Evolutionary conservation across 306 rosid species (phyloP).

Genomic region (Spatholobus suberectus): DNA sequence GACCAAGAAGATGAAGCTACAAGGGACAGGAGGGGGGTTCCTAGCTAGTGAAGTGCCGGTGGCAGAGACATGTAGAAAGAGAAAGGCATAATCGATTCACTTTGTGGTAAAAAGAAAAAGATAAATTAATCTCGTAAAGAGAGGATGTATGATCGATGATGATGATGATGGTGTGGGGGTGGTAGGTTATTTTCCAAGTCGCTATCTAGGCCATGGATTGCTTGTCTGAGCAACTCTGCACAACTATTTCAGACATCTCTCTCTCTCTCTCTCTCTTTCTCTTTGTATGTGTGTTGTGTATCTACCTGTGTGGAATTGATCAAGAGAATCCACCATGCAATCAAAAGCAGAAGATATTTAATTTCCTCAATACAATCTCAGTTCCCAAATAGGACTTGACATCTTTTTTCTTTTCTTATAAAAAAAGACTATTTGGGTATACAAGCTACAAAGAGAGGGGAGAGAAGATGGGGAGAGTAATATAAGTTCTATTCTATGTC

Average conservation of each 20-base stretch:
- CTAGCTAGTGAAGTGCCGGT: conserved; percentile 38
- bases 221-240: conserved; percentile 73
- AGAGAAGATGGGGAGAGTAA: neutral
- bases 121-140: conserved; percentile 51
- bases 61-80: conserved; percentile 43
- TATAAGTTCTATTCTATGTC: neutral
- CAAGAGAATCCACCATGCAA: conserved; percentile 53
- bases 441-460: neutral
- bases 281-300: no score
- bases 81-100: conserved; percentile 50
- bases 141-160: conserved; percentile 37
- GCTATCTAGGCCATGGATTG: conserved; percentile 76
- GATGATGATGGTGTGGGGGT: conserved; percentile 48
- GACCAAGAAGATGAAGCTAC: conserved; percentile 10
- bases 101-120: conserved; percentile 35
- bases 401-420: neutral
- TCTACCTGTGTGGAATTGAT: conserved; percentile 37
- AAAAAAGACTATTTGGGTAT: conserved; percentile 29
- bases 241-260: conserved; percentile 44
- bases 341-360: conserved; percentile 49
- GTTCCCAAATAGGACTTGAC: conserved; percentile 37
- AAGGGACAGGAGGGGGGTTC: neutral
- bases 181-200: conserved; percentile 63
- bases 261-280: conserved; percentile 17
- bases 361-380: conserved; percentile 39